Percentiles rank a stretch among this genome's conserved stretches.
These are phyloP conservation scores for Paramarasmius palmivorus DNA, from an alignment of 1,284 basidiomycete genomes.

Conservation along the genomic window DNA sequence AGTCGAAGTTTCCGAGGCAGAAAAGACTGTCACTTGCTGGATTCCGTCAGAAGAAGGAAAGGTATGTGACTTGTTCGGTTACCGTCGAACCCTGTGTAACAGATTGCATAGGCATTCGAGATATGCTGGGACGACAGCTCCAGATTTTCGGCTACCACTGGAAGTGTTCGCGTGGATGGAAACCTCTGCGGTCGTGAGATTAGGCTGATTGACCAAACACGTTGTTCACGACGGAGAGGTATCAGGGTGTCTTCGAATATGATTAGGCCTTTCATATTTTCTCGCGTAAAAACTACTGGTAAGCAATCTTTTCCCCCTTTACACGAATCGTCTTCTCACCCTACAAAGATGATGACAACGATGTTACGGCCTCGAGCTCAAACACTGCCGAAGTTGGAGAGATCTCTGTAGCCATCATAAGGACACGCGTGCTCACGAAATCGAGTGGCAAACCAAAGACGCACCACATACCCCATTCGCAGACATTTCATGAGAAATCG, in stretches of 20 bases:
- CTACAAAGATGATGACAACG: background rate
- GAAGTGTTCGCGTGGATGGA: background rate
- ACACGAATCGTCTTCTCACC: background rate
- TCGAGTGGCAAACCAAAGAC: no score
- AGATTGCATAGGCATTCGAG: background rate
- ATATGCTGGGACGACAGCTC: conserved; percentile 2
- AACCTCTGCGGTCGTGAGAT: background rate
- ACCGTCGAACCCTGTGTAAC: background rate
- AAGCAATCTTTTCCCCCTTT: background rate
- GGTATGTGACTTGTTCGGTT: background rate
- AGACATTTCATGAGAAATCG: background rate
- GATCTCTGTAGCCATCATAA: background rate
- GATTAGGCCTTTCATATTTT: conserved; percentile 1
- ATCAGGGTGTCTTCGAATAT: background rate
- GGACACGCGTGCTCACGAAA: background rate
- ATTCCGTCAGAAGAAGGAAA: conserved; percentile 12
- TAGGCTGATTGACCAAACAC: background rate
- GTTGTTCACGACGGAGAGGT: background rate
- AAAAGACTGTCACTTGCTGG: conserved; percentile 10
- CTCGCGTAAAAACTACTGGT: background rate
- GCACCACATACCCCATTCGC: background rate
- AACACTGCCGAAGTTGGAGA: background rate
- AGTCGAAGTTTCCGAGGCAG: background rate
- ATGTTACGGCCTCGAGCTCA: background rate
- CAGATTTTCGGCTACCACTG: background rate